These are phyloP conservation scores for Ramularia endophylla DNA, from an alignment of 2,329 filamentous ascomycete species.

Conservation along the genomic window DNA sequence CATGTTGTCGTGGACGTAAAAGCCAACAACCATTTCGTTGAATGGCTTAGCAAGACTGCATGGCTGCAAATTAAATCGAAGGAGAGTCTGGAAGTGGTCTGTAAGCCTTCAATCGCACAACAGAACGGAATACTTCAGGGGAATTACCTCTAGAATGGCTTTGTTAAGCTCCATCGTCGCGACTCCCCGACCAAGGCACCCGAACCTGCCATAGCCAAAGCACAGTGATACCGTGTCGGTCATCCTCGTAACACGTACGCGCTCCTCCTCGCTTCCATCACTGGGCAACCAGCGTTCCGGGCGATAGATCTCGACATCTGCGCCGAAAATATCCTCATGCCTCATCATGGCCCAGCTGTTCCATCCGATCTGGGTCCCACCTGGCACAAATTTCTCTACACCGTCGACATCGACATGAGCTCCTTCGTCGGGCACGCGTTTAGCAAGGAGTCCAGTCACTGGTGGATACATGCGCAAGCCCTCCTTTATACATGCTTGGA, in stretches of 20 bases:
- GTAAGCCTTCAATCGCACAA: not conserved
- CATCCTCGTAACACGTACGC: conserved; percentile 27
- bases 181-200: conserved; percentile 33
- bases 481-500: conserved; percentile 44
- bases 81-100: conserved; percentile 24
- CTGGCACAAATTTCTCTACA: conserved; percentile 31
- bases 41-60: conserved; percentile 34
- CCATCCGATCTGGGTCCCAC: conserved; percentile 34
- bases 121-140: not conserved
- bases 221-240: conserved; percentile 32
- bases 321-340: conserved; percentile 32
- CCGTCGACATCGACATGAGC: conserved; percentile 31
- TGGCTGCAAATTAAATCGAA: conserved; percentile 34
- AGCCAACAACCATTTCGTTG: conserved; percentile 33
- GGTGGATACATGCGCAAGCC: conserved; percentile 42
- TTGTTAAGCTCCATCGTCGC: conserved; percentile 37
- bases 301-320: conserved; percentile 33
- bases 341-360: conserved; percentile 36
- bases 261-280: conserved; percentile 25
- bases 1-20: conserved; percentile 35
- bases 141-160: conserved; percentile 32
- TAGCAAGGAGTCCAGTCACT: conserved; percentile 35
- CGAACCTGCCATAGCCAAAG: conserved; percentile 34
- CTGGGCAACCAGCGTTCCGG: conserved; percentile 34
- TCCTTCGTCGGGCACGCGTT: conserved; percentile 32